Conservation (phyloP, 805 yeast species). For the Metschnikowia rubicola region DNA sequence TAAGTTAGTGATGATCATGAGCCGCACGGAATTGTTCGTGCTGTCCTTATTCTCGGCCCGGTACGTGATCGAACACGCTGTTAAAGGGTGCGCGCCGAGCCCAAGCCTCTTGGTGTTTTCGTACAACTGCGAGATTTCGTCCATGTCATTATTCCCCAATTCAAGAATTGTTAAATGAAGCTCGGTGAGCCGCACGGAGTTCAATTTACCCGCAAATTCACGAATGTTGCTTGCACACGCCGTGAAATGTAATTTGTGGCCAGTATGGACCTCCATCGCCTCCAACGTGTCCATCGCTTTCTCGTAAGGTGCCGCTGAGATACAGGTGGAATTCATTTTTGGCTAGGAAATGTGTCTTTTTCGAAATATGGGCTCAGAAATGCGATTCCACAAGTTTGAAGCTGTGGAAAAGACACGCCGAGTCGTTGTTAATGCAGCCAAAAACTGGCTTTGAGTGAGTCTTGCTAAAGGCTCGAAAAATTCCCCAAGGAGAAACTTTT, state of each 20-base stretch:
- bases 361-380: not conserved
- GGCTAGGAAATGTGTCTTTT: too few species aligned
- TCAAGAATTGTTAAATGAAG: conserved; percentile 13
- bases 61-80: conserved; percentile 10
- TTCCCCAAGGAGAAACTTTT: not conserved
- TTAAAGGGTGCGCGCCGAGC: conserved; percentile 5
- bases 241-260: conserved; percentile 1
- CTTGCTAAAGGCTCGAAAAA: too few species aligned
- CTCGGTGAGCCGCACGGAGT: conserved; percentile 4
- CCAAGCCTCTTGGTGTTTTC: conserved; percentile 4
- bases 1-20: conserved; percentile 11
- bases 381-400: too few species aligned
- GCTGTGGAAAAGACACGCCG: too few species aligned
- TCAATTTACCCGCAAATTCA: conserved; percentile 3
- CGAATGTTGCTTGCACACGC: conserved; percentile 4
- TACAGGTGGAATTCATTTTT: conserved; percentile 5
- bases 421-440: too few species aligned
- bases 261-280: conserved; percentile 2
- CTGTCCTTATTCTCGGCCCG: conserved; percentile 10
- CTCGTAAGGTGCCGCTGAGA: conserved; percentile 2
- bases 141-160: not conserved
- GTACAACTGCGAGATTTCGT: conserved; percentile 9
- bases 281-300: conserved; percentile 6
- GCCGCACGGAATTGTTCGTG: conserved; percentile 12
- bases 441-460: too few species aligned